Evolutionary conservation across 2,329 filamentous ascomycete species (phyloP), one percentile per base, ranked within the genome.

Genomic region (Colletotrichum trifolii): DNA sequence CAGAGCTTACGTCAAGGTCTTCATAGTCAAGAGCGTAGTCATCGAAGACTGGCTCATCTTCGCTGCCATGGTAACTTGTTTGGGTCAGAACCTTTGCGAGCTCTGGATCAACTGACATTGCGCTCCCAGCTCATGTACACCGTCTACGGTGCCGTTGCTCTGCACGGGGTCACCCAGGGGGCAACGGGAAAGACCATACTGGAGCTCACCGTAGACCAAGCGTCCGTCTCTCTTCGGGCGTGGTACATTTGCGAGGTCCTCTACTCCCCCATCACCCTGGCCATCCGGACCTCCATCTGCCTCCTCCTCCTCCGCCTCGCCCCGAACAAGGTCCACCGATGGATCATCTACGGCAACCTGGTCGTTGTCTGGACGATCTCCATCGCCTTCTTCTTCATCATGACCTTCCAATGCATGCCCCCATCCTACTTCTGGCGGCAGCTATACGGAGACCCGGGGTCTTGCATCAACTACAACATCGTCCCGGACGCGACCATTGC

Each of bases 31-130:
- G 54, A 78, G 76, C 36, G 71, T 82, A 39, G 75, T 78, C 0
- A 40, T 76, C 4, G 84, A 86, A 53, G 84, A 86, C 74, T 81
- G 76, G 67, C 71, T 84, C 49, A 83, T 84, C 69, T 73, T 84
- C 25, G 53, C 74, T 35, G 80, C 81, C 3, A 72, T 83, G 73
- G 83, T 85, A 72, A 62, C 73, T 70, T 46, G 4, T 13, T 36
- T 38, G 9, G 11, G 6, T 6, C 8, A 43, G 15, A 35, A 33
- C 3, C 3, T 3, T 46, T 46, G 46, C 39, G 7, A 8, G 9
- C 17, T 12, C 48, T 7, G 11, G 25, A 15, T 10, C 33, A 10
- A 17, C 53, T 52, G 13, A 67, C 39, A 54, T 15, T 42, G 2
- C 12, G 8, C 8, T 40, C 11, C 11, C 36, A 81, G 79, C 34